phyloP scores from a whole-genome alignment of 805 yeast genomes.

The Wickerhamomyces hampshirensis region DNA sequence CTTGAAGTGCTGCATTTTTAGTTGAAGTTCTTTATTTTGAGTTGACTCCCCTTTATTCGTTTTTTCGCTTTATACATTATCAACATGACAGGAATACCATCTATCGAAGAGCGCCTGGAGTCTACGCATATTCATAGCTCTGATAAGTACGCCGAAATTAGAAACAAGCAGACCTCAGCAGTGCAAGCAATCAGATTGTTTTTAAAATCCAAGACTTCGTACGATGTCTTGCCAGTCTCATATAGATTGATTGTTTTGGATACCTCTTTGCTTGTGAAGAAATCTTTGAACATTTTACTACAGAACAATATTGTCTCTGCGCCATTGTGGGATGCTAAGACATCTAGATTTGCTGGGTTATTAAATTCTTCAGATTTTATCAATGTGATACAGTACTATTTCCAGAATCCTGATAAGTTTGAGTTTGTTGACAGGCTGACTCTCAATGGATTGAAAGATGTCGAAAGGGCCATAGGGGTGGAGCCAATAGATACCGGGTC shows the following conservation, averaged over 20 bases:
- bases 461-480: conserved; percentile 84
- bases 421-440: conserved; percentile 84
- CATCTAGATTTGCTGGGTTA: conserved; percentile 89
- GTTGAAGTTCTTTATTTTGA: no score
- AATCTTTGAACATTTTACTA: conserved; percentile 80
- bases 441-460: conserved; percentile 77
- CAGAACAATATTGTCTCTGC: conserved; percentile 96
- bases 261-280: conserved; percentile 83
- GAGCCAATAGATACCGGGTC: conserved; percentile 81
- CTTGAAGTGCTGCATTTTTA: no score
- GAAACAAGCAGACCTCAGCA: conserved; percentile 53
- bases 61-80: not conserved
- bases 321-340: conserved; percentile 91
- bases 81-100: conserved; percentile 13
- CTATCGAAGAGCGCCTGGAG: conserved; percentile 22
- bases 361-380: conserved; percentile 90
- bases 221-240: conserved; percentile 94
- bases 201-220: conserved; percentile 85
- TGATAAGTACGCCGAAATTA: conserved; percentile 8
- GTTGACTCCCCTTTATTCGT: no score
- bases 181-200: conserved; percentile 79
- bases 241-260: conserved; percentile 91
- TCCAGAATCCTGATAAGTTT: conserved; percentile 81
- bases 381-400: conserved; percentile 91
- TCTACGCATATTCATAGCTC: conserved; percentile 18